Conservation (phyloP, 306 rosid genomes). For the Nissolia schottii region DNA sequence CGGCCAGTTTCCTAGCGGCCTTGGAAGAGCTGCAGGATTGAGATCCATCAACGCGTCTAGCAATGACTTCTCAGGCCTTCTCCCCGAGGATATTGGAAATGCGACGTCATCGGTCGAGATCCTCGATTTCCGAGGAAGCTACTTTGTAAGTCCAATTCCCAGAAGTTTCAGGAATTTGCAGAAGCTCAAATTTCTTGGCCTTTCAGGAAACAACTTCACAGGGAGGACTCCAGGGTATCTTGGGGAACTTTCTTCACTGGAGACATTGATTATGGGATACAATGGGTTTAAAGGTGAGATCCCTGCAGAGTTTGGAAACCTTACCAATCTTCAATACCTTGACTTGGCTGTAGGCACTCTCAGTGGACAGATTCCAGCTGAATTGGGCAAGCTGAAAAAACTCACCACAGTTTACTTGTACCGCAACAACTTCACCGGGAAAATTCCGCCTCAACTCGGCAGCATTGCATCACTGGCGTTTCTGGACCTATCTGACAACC, state of each 20-base stretch:
- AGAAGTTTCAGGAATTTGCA: slow-evolving; percentile 49
- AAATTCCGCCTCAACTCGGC: slow-evolving; percentile 65
- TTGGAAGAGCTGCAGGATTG: slow-evolving; percentile 54
- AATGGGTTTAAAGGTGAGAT: slow-evolving; percentile 69
- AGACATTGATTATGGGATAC: slow-evolving; percentile 78
- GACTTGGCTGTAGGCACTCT: slow-evolving; percentile 80
- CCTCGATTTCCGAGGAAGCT: slow-evolving; percentile 83
- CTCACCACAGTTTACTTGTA: slow-evolving; percentile 70
- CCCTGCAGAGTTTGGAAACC: slow-evolving; percentile 76
- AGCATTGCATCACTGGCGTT: slow-evolving; percentile 56
- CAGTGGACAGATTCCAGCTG: slow-evolving; percentile 72
- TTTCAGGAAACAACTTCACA: slow-evolving; percentile 74
- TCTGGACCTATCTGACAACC: slow-evolving; percentile 83
- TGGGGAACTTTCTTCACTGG: slow-evolving; percentile 61
- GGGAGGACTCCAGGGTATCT: slow-evolving; percentile 62
- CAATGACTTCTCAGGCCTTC: slow-evolving; percentile 68
- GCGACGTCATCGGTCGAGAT: slow-evolving; percentile 57
- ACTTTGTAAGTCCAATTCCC: slow-evolving; percentile 74
- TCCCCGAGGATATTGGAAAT: slow-evolving; percentile 77
- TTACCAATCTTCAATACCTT: slow-evolving; percentile 72
- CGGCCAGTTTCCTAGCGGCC: slow-evolving; percentile 67
- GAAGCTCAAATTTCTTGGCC: slow-evolving; percentile 75
- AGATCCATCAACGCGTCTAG: slow-evolving; percentile 64
- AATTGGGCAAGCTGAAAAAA: slow-evolving; percentile 58
- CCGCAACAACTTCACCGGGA: slow-evolving; percentile 66